Conservation (phyloP, 2,329 filamentous ascomycete genomes). For the Pezicula rhizophila region DNA sequence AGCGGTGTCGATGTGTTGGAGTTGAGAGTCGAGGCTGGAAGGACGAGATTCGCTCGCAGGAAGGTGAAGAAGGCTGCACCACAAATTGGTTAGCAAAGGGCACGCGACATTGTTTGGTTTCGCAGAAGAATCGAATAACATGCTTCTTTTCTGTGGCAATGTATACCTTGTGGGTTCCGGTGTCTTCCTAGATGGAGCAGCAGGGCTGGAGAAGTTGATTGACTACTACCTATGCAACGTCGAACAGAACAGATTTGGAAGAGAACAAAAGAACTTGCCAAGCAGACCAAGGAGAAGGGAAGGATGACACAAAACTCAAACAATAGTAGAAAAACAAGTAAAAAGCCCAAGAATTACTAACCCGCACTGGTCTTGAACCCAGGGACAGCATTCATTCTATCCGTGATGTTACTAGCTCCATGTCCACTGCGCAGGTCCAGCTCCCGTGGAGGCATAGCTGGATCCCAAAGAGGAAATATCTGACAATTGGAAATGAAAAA, state of each 20-base stretch:
- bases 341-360: slow-evolving; percentile 32
- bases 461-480: neutral
- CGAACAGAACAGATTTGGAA: neutral
- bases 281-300: slow-evolving; percentile 14
- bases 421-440: slow-evolving; percentile 44
- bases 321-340: slow-evolving; percentile 11
- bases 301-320: slow-evolving; percentile 10
- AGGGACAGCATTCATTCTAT: slow-evolving; percentile 49
- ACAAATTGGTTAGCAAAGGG: slow-evolving; percentile 7
- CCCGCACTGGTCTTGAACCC: slow-evolving; percentile 55
- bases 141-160: neutral
- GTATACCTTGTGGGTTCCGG: neutral
- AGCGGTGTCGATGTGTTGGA: slow-evolving; percentile 61
- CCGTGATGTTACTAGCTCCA: slow-evolving; percentile 38
- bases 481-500: neutral
- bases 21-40: slow-evolving; percentile 42
- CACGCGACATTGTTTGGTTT: neutral
- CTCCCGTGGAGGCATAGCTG: slow-evolving; percentile 20
- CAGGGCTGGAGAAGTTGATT: neutral
- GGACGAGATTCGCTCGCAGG: slow-evolving; percentile 71
- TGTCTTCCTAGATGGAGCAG: neutral
- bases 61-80: slow-evolving; percentile 73
- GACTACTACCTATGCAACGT: neutral
- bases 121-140: neutral
- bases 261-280: slow-evolving; percentile 10